Base-by-base conservation (phyloP, 352 stramenopile species). In the Pythium oligandrum region DNA sequence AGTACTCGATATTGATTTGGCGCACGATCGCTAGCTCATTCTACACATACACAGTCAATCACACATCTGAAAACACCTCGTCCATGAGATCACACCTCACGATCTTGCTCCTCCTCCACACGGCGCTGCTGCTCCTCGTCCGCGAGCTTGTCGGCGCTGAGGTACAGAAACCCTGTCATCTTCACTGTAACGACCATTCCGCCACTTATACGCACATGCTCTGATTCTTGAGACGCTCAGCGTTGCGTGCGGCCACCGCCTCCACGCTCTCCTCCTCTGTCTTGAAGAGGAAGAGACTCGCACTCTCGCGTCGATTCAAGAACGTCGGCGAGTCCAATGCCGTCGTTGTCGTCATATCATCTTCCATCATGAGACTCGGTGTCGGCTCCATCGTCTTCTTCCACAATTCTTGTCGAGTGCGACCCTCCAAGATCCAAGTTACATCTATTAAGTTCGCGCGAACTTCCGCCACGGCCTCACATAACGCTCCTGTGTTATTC, bases 1-100 rank as follows among this genome's bases (percentile, higher is more conserved):
- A 84, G 38, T 70, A 75, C 59, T 88, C 75, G 12, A 85, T 70
- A 53, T 90, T 88, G 63, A 88, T 88, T 63, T 88, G 73, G 7
- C 80, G 77, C 45, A 88, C 75, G 48, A 90, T 71, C 31, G 57
- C 73, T 10, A 75, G n/a, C 45, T 90, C 77, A 38, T 85, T 60
- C 68, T 80, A 33, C 5, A 3, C 5, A 26, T 37, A 3, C 3
- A 53, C 17, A 48, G 31, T 26, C 31, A 54, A 33, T 31, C 31
- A 31, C 7, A 42, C 30, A 0, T 7, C 46, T 30, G 30, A 53
- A 7, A 40, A 1, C 4, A 11, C 8, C 39, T 40, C 56, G 10
- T 32, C n/a, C 33, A 3, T 26, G 17, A 26, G 17, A 9, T 12
- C 34, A 1, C 40, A 76, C 66, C 49, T 88, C 76, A 4, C 64